phyloP scores from a whole-genome alignment of 2,329 filamentous ascomycete species.

The Ascochyta fabae region DNA sequence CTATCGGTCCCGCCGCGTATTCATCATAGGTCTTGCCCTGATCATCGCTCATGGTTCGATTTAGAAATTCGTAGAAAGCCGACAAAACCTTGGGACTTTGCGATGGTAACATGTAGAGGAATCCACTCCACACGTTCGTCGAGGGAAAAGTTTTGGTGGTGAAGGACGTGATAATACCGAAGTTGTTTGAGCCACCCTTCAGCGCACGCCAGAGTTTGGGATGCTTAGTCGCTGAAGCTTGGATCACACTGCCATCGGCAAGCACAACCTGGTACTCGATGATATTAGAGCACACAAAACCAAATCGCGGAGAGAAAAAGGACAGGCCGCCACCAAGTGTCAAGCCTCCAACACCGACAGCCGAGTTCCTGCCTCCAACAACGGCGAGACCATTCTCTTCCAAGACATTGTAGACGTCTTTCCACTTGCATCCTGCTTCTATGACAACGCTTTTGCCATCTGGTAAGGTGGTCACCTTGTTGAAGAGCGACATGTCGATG shows the following conservation, averaged over 20 bases:
- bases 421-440: constrained; percentile 31
- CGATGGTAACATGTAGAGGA: constrained; percentile 23
- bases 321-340: constrained; percentile 47
- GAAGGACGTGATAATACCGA: constrained; percentile 47
- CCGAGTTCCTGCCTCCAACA: constrained; percentile 32
- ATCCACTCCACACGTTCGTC: constrained; percentile 45
- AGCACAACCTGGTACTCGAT: constrained; percentile 47
- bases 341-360: constrained; percentile 41
- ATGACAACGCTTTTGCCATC: constrained; percentile 6
- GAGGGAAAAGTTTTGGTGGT: constrained; percentile 26
- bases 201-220: constrained; percentile 41
- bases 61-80: constrained; percentile 18
- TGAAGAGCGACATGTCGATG: constrained; percentile 26
- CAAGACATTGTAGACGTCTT: constrained; percentile 22
- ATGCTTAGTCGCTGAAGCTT: constrained; percentile 35
- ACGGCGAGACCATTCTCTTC: constrained; percentile 26
- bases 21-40: constrained; percentile 39
- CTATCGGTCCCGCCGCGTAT: constrained; percentile 57
- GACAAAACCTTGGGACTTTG: constrained; percentile 18
- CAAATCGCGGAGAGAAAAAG: constrained; percentile 41
- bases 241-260: constrained; percentile 42
- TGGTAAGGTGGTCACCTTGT: constrained; percentile 10
- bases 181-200: constrained; percentile 48
- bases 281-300: constrained; percentile 43
- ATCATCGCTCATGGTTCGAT: constrained; percentile 8